These are phyloP conservation scores for Lentinula lateritia DNA, from an alignment of 768 basidiomycete species.

Conservation along the genomic window DNA sequence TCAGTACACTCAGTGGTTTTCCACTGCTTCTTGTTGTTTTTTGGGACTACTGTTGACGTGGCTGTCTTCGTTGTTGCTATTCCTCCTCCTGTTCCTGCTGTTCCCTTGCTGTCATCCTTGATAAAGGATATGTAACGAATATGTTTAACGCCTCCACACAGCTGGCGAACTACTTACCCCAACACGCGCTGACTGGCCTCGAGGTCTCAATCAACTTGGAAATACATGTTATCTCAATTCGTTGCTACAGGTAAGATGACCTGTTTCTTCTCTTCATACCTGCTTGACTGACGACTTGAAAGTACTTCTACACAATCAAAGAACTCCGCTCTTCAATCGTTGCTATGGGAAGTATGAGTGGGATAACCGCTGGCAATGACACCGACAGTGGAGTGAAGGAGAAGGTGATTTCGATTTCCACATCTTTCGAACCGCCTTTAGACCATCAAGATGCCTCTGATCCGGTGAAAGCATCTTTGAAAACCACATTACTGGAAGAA, in stretches of 20 bases:
- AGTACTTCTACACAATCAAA: conserved; percentile 97
- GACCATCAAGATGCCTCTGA: background rate
- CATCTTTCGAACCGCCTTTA: background rate
- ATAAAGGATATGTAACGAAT: background rate
- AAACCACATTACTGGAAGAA: background rate
- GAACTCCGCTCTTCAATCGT: conserved; percentile 76
- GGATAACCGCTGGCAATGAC: conserved; percentile 52
- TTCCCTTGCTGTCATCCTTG: no score
- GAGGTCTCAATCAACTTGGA: conserved; percentile 84
- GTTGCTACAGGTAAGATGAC: conserved; percentile 51
- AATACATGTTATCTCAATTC: conserved; percentile 89
- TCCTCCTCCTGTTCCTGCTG: background rate
- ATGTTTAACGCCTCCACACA: conserved; percentile 19
- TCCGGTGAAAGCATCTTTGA: background rate
- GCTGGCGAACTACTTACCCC: conserved; percentile 59
- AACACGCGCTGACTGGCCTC: conserved; percentile 63
- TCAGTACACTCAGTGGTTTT: background rate
- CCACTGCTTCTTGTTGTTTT: background rate
- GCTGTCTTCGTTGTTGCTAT: background rate
- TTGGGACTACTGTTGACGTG: background rate
- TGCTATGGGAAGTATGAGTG: conserved; percentile 36
- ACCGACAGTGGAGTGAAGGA: background rate
- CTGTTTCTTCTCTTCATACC: background rate
- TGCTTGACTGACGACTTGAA: conserved; percentile 4
- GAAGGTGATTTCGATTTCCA: background rate